phyloP scores from a whole-genome alignment of 2,329 filamentous ascomycete genomes.

The Aspergillus ochraceus region DNA sequence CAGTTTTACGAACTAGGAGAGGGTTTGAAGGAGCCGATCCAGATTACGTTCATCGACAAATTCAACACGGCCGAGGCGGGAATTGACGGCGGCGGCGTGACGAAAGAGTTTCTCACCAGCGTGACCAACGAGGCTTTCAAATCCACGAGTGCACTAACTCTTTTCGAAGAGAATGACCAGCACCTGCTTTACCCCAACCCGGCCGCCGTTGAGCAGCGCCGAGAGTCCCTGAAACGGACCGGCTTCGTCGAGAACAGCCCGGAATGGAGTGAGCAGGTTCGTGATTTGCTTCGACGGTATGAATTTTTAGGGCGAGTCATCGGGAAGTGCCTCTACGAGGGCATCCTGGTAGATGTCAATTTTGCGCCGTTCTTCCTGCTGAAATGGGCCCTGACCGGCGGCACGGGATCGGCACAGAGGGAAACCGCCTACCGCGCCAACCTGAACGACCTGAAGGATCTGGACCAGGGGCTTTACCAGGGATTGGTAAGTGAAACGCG shows the following conservation, averaged over 20 bases:
- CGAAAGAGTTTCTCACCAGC: constrained; percentile 92
- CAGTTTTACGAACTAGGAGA: constrained; percentile 81
- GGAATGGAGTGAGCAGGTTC: constrained; percentile 59
- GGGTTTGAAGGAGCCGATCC: constrained; percentile 88
- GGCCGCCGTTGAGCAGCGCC: constrained; percentile 67
- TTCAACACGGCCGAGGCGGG: constrained; percentile 86
- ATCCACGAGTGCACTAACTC: constrained; percentile 54
- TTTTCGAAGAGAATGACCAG: constrained; percentile 82
- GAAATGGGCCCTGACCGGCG: constrained; percentile 84
- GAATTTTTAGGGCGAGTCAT: constrained; percentile 92
- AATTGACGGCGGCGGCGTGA: constrained; percentile 95
- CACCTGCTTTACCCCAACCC: constrained; percentile 90
- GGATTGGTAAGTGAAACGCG: constrained; percentile 60
- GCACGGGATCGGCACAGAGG: constrained; percentile 60
- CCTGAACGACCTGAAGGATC: constrained; percentile 87
- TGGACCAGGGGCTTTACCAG: constrained; percentile 88
- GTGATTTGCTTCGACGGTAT: constrained; percentile 68
- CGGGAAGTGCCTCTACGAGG: constrained; percentile 96
- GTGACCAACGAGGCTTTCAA: constrained; percentile 83
- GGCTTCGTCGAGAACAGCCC: constrained; percentile 55
- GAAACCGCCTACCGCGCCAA: constrained; percentile 81
- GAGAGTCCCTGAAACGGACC: constrained; percentile 55
- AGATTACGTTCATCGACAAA: constrained; percentile 92
- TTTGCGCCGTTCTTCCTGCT: constrained; percentile 96
- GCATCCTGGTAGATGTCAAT: constrained; percentile 86